Percentiles rank a stretch among this genome's conserved stretches.
These are phyloP conservation scores for Komagataella populi DNA, from an alignment of 805 yeast species.

Conservation along the genomic window DNA sequence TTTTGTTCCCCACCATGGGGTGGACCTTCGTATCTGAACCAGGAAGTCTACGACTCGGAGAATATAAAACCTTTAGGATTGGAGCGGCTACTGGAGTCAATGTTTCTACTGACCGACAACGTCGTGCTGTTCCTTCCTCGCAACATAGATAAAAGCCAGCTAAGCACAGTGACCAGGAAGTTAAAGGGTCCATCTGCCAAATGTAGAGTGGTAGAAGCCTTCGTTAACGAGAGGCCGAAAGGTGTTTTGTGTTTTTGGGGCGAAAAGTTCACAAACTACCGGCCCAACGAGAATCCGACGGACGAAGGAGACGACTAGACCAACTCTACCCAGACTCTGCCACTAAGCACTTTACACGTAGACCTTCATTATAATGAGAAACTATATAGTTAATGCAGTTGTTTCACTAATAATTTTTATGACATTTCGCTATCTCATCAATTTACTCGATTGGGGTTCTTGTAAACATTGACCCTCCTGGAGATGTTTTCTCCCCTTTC, in stretches of 20 bases:
- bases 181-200: slow-evolving; percentile 28
- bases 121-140: slow-evolving; percentile 54
- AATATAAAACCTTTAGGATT: slow-evolving; percentile 33
- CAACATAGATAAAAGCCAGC: slow-evolving; percentile 38
- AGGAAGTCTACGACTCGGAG: slow-evolving; percentile 31
- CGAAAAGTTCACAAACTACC: slow-evolving; percentile 18
- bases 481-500: neutral
- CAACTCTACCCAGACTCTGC: neutral
- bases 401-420: neutral
- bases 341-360: neutral
- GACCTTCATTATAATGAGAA: neutral
- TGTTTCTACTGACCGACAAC: slow-evolving; percentile 26
- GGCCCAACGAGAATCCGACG: neutral
- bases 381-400: neutral
- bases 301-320: neutral
- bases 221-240: slow-evolving; percentile 26
- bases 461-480: neutral
- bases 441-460: neutral
- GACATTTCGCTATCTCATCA: neutral
- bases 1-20: slow-evolving; percentile 90
- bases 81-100: slow-evolving; percentile 26
- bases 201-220: slow-evolving; percentile 32
- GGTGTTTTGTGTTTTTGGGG: slow-evolving; percentile 58
- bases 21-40: slow-evolving; percentile 45
- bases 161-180: slow-evolving; percentile 29